Evolutionary conservation across 179 eudicot species (phyloP).

Genomic region (Spinacia oleracea): DNA sequence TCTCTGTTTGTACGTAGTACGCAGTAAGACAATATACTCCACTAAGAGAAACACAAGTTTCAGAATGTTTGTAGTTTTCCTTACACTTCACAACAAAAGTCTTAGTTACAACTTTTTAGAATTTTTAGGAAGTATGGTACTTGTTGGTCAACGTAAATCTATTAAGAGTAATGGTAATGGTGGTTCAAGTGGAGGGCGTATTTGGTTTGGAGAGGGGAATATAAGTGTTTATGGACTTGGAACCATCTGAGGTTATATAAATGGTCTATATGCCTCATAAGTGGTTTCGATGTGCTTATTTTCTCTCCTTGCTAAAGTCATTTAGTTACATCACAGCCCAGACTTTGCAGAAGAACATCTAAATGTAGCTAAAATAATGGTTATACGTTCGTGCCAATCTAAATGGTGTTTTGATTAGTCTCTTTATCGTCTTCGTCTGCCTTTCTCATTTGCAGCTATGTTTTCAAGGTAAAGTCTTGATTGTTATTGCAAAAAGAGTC

Average conservation of each 20-base stretch:
- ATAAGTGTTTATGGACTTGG: background rate
- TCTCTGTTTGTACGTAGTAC: too few species aligned
- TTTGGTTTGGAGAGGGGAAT: background rate
- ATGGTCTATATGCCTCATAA: background rate
- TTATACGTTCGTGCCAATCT: background rate
- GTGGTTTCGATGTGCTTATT: background rate
- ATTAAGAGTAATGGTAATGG: background rate
- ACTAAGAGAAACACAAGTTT: background rate
- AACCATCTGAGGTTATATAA: background rate
- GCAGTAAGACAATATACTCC: background rate
- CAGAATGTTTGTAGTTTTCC: background rate
- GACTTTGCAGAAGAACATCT: background rate
- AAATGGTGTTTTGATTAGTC: background rate
- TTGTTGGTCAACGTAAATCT: background rate
- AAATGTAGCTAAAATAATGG: background rate
- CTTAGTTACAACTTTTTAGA: background rate
- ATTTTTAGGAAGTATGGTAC: background rate
- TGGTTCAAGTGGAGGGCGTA: background rate
- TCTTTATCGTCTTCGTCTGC: background rate
- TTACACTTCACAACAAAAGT: background rate
- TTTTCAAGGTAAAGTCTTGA: background rate
- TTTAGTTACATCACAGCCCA: background rate
- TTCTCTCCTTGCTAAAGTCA: background rate
- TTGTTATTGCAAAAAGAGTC: too few species aligned
- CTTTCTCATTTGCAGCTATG: background rate